These are phyloP conservation scores for Cercospora citrullina DNA, from an alignment of 2,329 filamentous ascomycete species.

Conservation along the genomic window DNA sequence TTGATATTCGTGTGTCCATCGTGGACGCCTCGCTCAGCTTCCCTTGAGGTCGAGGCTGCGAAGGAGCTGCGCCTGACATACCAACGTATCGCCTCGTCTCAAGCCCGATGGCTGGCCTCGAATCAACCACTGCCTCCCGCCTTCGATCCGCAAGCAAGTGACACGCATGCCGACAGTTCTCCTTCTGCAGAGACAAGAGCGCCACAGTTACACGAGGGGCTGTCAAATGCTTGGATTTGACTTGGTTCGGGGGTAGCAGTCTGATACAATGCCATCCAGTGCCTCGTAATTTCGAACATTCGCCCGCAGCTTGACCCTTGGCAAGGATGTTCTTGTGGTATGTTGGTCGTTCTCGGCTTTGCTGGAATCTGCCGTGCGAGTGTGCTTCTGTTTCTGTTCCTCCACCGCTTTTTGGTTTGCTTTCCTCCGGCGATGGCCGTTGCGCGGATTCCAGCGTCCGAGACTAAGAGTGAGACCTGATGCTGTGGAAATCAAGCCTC, in stretches of 20 bases:
- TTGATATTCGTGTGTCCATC: too few species aligned
- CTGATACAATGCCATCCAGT: conserved; percentile 9
- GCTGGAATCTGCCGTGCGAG: not conserved
- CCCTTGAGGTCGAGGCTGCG: not conserved
- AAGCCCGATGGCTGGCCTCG: not conserved
- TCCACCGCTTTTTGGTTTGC: too few species aligned
- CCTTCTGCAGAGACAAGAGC: not conserved
- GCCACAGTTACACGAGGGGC: not conserved
- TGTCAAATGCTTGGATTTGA: not conserved
- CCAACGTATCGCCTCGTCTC: not conserved
- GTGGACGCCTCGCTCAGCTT: too few species aligned
- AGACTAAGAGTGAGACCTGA: not conserved
- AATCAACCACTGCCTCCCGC: not conserved
- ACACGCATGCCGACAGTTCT: not conserved
- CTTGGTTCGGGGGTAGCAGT: not conserved
- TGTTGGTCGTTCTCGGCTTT: not conserved
- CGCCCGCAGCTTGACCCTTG: not conserved
- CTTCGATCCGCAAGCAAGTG: not conserved
- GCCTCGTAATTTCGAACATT: not conserved
- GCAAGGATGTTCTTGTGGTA: not conserved
- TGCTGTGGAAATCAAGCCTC: not conserved
- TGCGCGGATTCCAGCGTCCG: not conserved
- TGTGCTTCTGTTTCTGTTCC: not conserved
- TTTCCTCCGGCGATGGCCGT: not conserved
- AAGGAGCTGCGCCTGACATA: not conserved